Evolutionary conservation across 2,329 filamentous ascomycete genomes (phyloP), one percentile per base, ranked within the genome.

Genomic region (Diaporthe vaccinii): DNA sequence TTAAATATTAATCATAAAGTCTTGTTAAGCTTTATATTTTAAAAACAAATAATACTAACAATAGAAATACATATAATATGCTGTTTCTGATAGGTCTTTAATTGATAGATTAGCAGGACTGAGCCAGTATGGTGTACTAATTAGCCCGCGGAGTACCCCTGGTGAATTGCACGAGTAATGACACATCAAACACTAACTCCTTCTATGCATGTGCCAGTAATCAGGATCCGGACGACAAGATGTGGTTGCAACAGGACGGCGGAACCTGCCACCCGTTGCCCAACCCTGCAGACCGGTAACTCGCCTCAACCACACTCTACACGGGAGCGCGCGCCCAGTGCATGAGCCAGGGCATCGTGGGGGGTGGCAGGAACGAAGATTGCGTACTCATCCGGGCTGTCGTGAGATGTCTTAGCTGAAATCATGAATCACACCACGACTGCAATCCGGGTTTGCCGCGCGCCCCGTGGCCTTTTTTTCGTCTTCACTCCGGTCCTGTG

Each of bases 211-310:
- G 25, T 31, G 53, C n/a, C 14, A 31, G 25, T 28, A 55, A 55
- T 14, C 14, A 31, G 41, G 61, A 34, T 31, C 25, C 17, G 25
- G 20, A 49, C 9, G 44, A 22, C 25, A 15, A n/a, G 20, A 49
- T 4, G 49, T 20, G 10, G 28, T 46, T 31, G 59, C 10, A 65
- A 49, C 28, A 49, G 20, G 9, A 4, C 28, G 28, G 28, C 28
- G 17, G 57, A 39, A 59, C 20, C 15, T 25, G 61, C 61, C 34
- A 22, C 41, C 41, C 28, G 41, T 9, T 65, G 12, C 41, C 41
- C 44, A 34, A 34, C 61, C 41, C 44, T 65, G 61, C 61, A 65
- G 41, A 65, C 61, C 41, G 61, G 61, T 49, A 20, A 20, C 9
- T 36, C n/a, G 6, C 39, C 39, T 62, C 25, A n/a, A 34, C 20